Evolutionary conservation across 2,329 filamentous ascomycete species (phyloP), one percentile per base, ranked within the genome.

Genomic region (Trichoderma afroharzianum): DNA sequence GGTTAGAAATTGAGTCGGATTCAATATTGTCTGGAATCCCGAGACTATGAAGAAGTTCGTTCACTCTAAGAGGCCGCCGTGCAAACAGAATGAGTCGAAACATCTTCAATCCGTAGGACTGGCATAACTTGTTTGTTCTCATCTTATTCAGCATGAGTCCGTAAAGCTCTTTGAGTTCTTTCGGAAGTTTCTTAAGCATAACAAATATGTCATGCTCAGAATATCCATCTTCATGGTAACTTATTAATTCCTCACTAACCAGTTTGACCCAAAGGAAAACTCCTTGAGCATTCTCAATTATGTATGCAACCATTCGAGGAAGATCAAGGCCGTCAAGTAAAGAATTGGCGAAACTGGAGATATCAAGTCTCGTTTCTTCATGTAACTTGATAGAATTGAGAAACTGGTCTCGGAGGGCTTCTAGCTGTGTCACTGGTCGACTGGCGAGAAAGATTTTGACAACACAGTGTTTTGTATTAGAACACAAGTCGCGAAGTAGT

Each of bases 221-320:
- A 24, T 21, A 39, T 3, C 63, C 63, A 3, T 66, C n/a, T 9
- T 66, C 63, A 18, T 66, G 32, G 3, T 12, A 14, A 6, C 24
- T 36, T n/a, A 66, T 9, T 1, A 66, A 12, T 14, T 39, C 47
- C 6, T 66, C 47, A 2, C 63, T 32, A 6, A 64, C 28, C 11
- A 64, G 0, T 21, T 53, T 64, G 12, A 64, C 62, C 62, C 62
- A 64, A 1, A 64, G n/a, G 6, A 64, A 64, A 6, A 64, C 39
- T 1, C 62, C 62, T 8, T 64, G 39, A 2, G 62, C 62, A 33
- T 64, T 64, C 3, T 33, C 11, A 8, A 53, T 7, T 0, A 64
- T 53, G 1, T 50, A 24, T 11, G 28, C 2, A 18, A 30, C 8
- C 15, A 4, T 9, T 21, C 15, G 39, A 5, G 12, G 33, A 32